Base-by-base conservation (phyloP, 257 asterid species). In the Eustoma russellianum region DNA sequence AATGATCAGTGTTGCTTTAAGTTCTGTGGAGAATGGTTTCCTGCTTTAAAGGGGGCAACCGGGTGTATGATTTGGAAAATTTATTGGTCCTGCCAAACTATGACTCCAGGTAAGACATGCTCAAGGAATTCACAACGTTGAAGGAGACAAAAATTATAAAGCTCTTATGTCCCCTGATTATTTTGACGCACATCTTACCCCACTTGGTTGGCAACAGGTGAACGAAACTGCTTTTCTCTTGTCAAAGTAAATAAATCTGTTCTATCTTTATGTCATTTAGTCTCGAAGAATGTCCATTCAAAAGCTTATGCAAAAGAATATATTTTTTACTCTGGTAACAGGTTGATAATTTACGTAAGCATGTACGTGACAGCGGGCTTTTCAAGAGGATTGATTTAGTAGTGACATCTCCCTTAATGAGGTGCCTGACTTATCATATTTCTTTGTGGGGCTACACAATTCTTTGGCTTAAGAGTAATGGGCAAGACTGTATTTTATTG, bases 161-260 rank as follows among this genome's bases (percentile, higher is more conserved):
- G 77, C 81, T 48, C 82, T 66, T 67, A 71, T 85, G 97, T 80
- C 95, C 63, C 77, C 78, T 9, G 88, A 85, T 53, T 85, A 82
- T 72, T 85, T 88, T 66, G 97, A 88, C 68, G 97, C 97, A n/a
- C 79, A 85, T n/a, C 76, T 88, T 60, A 88, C 97, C 66, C 83
- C 77, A 59, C 70, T 88, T 66, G 97, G 97, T 50, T 88, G 97
- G 95, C 79, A 82, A 70, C 97, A 88, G 86, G 96, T 88, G 43
- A 46, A 30, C 65, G 9, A 17, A 50, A 60, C 48, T 33, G 47
- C n/a, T 55, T 60, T 46, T 24, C 24, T 16, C 43, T 59, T 48
- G 46, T 30, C 61, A 24, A 57, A 47, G 55, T 52, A 11, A 43
- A 9, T 66, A 33, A 17, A 35, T 13, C 18, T 55, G 40, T 33